These are phyloP conservation scores for Cruciata laevipes DNA, from an alignment of 257 asterid species.

Conservation along the genomic window DNA sequence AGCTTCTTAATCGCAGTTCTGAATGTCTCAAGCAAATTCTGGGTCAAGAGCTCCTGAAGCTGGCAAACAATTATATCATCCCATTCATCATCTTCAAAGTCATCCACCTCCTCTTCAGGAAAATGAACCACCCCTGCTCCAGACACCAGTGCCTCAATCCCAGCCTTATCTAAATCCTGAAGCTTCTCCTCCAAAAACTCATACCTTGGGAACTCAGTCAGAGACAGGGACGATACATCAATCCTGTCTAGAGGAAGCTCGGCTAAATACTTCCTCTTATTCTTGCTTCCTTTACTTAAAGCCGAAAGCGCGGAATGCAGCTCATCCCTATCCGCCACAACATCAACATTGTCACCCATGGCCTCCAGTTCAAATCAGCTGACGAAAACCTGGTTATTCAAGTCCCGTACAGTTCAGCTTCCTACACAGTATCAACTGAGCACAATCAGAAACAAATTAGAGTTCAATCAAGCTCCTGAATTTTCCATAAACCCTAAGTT, in stretches of 20 bases:
- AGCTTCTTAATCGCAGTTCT: slow-evolving; percentile 48
- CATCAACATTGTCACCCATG: slow-evolving; percentile 35
- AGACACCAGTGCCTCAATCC: slow-evolving; percentile 28
- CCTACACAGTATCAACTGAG: slow-evolving; percentile 1
- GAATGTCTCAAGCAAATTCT: slow-evolving; percentile 34
- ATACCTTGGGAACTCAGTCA: slow-evolving; percentile 47
- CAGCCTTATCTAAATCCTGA: slow-evolving; percentile 19
- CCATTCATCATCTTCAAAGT: slow-evolving; percentile 43
- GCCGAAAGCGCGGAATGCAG: slow-evolving; percentile 16
- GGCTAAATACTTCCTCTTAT: slow-evolving; percentile 54
- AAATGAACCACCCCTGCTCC: slow-evolving; percentile 19
- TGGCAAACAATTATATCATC: slow-evolving; percentile 42
- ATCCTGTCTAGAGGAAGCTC: slow-evolving; percentile 30
- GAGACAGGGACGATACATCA: slow-evolving; percentile 29
- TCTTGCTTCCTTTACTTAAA: slow-evolving; percentile 42
- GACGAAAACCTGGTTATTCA: background rate
- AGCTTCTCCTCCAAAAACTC: slow-evolving; percentile 44
- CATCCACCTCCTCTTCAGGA: slow-evolving; percentile 27
- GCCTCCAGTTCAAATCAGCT: slow-evolving; percentile 8
- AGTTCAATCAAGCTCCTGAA: background rate
- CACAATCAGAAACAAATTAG: background rate
- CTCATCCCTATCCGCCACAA: slow-evolving; percentile 26
- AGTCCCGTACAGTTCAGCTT: slow-evolving; percentile 2
- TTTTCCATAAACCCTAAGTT: background rate
- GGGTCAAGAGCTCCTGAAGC: slow-evolving; percentile 47